These are phyloP conservation scores for Colletotrichum coccodes DNA, from an alignment of 2,329 filamentous ascomycete species.

Conservation along the genomic window DNA sequence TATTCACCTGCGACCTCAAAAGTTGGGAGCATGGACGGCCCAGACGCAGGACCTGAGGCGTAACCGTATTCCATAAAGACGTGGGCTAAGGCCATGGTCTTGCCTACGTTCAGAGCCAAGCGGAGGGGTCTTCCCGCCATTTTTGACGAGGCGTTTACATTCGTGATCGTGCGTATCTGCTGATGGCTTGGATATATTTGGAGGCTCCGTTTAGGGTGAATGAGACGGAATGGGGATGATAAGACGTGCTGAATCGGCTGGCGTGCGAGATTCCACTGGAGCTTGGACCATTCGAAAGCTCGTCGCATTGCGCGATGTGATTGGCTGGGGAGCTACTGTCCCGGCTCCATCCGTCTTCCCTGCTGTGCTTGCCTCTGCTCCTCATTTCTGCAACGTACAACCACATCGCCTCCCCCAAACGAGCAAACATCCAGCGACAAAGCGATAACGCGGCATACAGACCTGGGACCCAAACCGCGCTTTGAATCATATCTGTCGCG, in stretches of 20 bases:
- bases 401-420: not conserved
- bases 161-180: not conserved
- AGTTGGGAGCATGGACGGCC: constrained; percentile 91
- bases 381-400: not conserved
- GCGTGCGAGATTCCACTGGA: constrained; percentile 7
- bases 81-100: constrained; percentile 59
- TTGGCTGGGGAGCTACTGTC: constrained; percentile 13
- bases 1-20: constrained; percentile 75
- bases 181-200: not conserved
- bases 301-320: constrained; percentile 15
- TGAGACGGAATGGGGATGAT: not conserved
- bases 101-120: constrained; percentile 55
- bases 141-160: not conserved
- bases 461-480: not conserved
- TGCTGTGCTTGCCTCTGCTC: not conserved
- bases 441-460: not conserved
- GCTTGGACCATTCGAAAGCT: constrained; percentile 31
- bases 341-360: not conserved
- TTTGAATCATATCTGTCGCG: not conserved
- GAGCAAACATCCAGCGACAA: not conserved
- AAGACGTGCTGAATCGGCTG: not conserved
- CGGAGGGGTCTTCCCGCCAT: constrained; percentile 42
- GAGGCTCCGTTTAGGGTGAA: not conserved
- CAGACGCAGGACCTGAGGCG: constrained; percentile 68
- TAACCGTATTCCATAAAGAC: constrained; percentile 70